Evolutionary conservation across 805 yeast species (phyloP), one percentile per base, ranked within the genome.

Genomic region (Maudiozyma pseudohumilis): DNA sequence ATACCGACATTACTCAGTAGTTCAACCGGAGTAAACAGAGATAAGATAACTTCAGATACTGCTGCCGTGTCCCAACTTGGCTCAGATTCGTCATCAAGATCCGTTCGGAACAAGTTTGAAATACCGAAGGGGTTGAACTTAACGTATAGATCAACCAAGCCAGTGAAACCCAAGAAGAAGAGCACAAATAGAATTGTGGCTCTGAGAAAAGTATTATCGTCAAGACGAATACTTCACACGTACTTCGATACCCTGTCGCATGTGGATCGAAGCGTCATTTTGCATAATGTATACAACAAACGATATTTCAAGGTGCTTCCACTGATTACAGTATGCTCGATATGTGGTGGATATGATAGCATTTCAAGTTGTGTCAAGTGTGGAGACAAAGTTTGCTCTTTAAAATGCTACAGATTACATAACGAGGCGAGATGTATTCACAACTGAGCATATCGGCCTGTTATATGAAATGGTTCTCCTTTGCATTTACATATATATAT

Each of bases 341-440:
- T 57, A 2, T 59, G 62, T 38, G 62, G 61, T 35, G 59, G 56
- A 12, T 49, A 49, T 41, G 51, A 50, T 21, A 52, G 59, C 34
- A 46, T 56, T 16, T 50, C 62, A 4, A 52, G 60, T 17, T 58
- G 63, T 38, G 60, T 55, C 3, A 46, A 47, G 15, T 59, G 63
- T 42, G 48, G 49, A 3, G 55, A 52, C 37, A 59, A 57, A 35
- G 49, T 59, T 13, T 59, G 63, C 37, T 55, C 59, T 7, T 41
- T 59, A 15, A 48, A 45, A 13, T 59, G 63, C 40, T 57, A 45
- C 30, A 53, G 45, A 26, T 31, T 56, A 23, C 63, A 59, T 40
- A 55, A 53, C 38, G 63, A 59, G 32, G 53, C 63, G 16, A 54
- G 63, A 36, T 59, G 63, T 38, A 42, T 44, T n/a, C 50, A 45